Evolutionary conservation across 2,329 filamentous ascomycete species (phyloP), one percentile per base, ranked within the genome.

Genomic region (Thielaviopsis euricoi): DNA sequence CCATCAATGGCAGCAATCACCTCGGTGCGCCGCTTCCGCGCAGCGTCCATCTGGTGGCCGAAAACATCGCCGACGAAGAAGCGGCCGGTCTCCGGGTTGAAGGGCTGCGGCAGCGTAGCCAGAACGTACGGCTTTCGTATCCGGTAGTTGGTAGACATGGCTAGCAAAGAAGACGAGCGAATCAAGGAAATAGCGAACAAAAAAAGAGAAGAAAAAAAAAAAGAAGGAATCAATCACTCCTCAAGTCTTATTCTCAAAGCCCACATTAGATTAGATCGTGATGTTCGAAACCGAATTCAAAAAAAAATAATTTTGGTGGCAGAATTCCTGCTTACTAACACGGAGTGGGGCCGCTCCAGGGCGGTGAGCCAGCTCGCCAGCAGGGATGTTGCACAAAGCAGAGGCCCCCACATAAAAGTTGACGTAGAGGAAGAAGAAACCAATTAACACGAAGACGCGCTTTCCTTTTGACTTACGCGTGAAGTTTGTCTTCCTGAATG

Each of bases 111-210:
- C 52, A 85, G 71, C 9, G 78, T 71, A 37, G 80, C 78, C 62
- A 85, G 71, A 60, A 82, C 75, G 65, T 80, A 83, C n/a, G 82
- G 81, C 70, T 76, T 76, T 66, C 83, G 79, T 58, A 85, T 76
- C 62, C 78, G 77, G 64, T 82, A 80, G 62, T 78, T 77, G 51
- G 77, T 76, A 63, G 78, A 74, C 79, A 82, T 82, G 29, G n/a
- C 64, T 63, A 29, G 21, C 17, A 50, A 9, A 12, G 4, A n/a
- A 43, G 62, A 65, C 53, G 46, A 52, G 40, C n/a, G 25, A 3
- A 7, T 3, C 4, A 26, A 26, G 25, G 7, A 7, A 26, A 26
- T 26, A 26, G 29, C 12, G 15, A 12, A 43, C 9, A 46, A 43
- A 40, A 49, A 19, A 33, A 19, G 17, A 50, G 19, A 50, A 25